Evolutionary conservation across 208 protist species (phyloP).

Genomic region (Acanthamoeba divionensis): DNA sequence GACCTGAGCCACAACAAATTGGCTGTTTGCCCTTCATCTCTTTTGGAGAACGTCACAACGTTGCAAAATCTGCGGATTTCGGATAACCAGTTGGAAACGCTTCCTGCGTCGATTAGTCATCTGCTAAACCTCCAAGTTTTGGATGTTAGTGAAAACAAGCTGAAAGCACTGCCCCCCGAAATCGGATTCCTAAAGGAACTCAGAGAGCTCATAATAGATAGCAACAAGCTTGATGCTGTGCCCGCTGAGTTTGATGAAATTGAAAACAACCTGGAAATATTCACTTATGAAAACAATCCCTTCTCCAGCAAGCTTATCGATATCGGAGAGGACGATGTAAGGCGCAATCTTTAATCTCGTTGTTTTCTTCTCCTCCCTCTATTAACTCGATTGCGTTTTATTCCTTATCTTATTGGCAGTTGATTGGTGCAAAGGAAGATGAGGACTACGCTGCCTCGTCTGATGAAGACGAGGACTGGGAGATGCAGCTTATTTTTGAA

Average conservation of each 20-base stretch:
- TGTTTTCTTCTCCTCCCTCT: too few species aligned
- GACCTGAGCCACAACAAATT: not conserved
- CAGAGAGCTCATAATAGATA: conserved; percentile 11
- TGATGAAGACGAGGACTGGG: conserved; percentile 28
- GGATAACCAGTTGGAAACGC: not conserved
- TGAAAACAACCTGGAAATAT: not conserved
- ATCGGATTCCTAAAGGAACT: conserved; percentile 5
- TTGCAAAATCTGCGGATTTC: not conserved
- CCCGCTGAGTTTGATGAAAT: conserved; percentile 44
- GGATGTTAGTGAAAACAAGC: not conserved
- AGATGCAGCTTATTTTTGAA: conserved; percentile 1
- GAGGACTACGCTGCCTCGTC: not conserved
- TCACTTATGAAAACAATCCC: conserved; percentile 45
- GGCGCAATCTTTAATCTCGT: too few species aligned
- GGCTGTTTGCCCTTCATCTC: not conserved
- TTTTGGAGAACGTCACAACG: not conserved
- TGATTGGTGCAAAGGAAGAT: too few species aligned
- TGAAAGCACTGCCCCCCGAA: not conserved
- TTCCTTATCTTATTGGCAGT: too few species aligned
- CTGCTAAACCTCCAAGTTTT: not conserved
- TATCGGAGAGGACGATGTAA: not conserved
- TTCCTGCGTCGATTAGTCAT: not conserved
- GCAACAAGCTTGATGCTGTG: conserved; percentile 36
- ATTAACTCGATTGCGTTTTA: too few species aligned
- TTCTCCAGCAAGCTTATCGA: conserved; percentile 13